Evolutionary conservation across 1,139 yeast species (phyloP), one percentile per base, ranked within the genome.

Genomic region (Fermentozyma sake): DNA sequence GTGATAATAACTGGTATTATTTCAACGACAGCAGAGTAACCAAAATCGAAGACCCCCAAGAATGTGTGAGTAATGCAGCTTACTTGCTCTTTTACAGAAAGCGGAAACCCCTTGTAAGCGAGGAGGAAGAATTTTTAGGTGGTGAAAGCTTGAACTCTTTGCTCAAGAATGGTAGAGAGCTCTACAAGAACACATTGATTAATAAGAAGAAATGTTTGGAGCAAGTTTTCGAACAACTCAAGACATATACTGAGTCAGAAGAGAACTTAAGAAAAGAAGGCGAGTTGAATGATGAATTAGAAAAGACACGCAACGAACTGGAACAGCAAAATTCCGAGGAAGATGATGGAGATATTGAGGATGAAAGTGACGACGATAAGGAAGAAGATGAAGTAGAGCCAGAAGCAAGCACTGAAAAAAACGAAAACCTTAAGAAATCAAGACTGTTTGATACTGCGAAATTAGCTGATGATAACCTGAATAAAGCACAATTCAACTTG

Each of bases 1-100:
- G 76, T 27, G 95, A 85, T 45, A 60, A 62, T 16, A 67, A 77
- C 39, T 91, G 98, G 97, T 87, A 87, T 51, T 83, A 86, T 49
- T 91, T 71, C 54, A 91, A 91, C 50, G 98, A 91, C 52, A 79
- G 95, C 6, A 58, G 80, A 19, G 97, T 89, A 1, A 61, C 75
- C 0, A 66, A 63, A 21, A 52, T 67, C 8, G 64, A 76, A 0
- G 70, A 74, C 30, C 83, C 95, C 0, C 67, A 67, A 16, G 72
- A 76, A 23, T 56, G 79, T 7, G 62, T 89, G n/a, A 68, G 80
- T 2, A 79, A 86, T 3, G 86, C 95, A 3, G 98, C 98, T 0
- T 91, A 91, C 50, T 60, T 91, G 38, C 58, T 91, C 30, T 91
- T 91, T 46, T 91, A 91, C 55, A 69, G 93, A 32, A 77, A 77